Conservation (phyloP, 305 asterid species). For the Fraxinus platypoda region DNA sequence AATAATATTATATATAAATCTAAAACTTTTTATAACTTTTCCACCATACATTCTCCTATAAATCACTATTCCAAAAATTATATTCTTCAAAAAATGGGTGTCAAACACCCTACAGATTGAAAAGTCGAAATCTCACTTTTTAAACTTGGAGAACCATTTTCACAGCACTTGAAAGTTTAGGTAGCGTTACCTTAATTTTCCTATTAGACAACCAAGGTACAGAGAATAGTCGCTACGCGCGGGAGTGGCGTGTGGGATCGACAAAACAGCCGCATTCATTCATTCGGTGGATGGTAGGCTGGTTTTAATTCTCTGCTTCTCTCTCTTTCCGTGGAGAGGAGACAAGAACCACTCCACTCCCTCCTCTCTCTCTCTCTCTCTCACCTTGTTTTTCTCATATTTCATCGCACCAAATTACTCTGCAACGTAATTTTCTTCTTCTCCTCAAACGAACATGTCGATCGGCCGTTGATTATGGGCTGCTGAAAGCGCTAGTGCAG, state of each 20-base stretch:
- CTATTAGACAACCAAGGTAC: background rate
- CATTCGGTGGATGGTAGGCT: slow-evolving; percentile 30
- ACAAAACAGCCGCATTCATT: background rate
- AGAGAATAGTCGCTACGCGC: background rate
- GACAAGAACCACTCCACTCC: slow-evolving; percentile 28
- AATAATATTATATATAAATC: too few relatives aligned
- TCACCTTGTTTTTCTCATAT: background rate
- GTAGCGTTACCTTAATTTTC: background rate
- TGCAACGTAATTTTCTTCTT: background rate
- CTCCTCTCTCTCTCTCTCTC: background rate
- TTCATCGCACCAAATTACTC: background rate
- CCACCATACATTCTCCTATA: too few relatives aligned
- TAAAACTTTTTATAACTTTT: too few relatives aligned
- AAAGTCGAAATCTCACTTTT: background rate
- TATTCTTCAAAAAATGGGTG: too few relatives aligned
- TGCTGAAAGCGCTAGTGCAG: background rate
- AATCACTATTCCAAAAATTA: too few relatives aligned
- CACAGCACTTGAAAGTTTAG: background rate
- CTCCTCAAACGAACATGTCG: background rate
- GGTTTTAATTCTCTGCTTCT: slow-evolving; percentile 31
- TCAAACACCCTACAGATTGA: background rate
- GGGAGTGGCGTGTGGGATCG: background rate
- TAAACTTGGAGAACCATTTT: background rate
- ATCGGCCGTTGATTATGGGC: background rate
- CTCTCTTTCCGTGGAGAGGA: slow-evolving; percentile 46